Percentiles rank a stretch among this genome's conserved stretches.
These are phyloP conservation scores for Candida oleophila DNA, from an alignment of 805 yeast genomes.

Conservation along the genomic window DNA sequence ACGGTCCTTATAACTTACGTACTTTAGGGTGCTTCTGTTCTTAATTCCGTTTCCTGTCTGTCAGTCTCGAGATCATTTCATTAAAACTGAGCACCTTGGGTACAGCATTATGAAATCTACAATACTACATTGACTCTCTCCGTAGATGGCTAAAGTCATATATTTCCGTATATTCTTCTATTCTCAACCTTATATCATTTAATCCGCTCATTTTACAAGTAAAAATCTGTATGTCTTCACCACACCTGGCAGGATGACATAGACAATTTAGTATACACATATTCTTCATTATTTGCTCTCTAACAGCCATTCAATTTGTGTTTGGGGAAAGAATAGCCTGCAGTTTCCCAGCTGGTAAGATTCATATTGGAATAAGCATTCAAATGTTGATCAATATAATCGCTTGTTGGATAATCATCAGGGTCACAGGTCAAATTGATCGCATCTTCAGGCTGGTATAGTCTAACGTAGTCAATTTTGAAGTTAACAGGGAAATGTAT, in stretches of 20 bases:
- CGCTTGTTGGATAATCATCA: conserved; percentile 74
- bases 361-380: conserved; percentile 70
- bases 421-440: conserved; percentile 83
- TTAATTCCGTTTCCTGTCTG: no score
- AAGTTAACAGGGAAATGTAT: conserved; percentile 75
- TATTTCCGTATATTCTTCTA: no score
- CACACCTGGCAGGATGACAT: not conserved
- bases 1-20: no score
- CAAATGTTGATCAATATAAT: conserved; percentile 71
- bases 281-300: not conserved
- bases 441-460: conserved; percentile 80
- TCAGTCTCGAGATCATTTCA: no score
- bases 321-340: conserved; percentile 59
- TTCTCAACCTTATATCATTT: no score
- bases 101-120: no score
- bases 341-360: conserved; percentile 68
- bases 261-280: not conserved
- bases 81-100: no score
- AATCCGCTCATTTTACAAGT: no score
- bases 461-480: conserved; percentile 80
- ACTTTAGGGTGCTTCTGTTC: no score
- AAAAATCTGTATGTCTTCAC: not conserved
- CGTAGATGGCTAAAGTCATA: no score
- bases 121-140: no score
- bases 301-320: conserved; percentile 24